Conservation (phyloP, 2,329 filamentous ascomycete genomes). For the Arthroderma sp. region DNA sequence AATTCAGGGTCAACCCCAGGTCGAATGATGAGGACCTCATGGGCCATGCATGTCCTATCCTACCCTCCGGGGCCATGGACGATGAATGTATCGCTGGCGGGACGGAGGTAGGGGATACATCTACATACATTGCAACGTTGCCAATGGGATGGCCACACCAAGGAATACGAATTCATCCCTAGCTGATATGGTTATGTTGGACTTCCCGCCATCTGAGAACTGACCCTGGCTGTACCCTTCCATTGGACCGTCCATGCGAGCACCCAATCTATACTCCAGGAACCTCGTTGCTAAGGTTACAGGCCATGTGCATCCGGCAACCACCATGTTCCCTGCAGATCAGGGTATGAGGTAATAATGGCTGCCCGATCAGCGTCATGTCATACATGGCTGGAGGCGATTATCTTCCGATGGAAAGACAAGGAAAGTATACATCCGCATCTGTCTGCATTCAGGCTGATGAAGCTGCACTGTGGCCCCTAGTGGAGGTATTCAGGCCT, state of each 20-base stretch:
- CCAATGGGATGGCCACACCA: not conserved
- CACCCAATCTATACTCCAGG: not conserved
- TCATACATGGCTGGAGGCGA: not conserved
- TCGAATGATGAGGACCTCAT: not conserved
- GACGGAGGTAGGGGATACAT: not conserved
- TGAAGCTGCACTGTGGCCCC: not conserved
- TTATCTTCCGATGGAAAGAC: not conserved
- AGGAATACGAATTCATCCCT: not conserved
- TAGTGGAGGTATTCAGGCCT: not conserved
- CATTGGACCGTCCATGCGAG: not conserved
- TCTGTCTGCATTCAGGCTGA: not conserved
- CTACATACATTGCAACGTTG: not conserved
- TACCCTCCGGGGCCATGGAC: not conserved
- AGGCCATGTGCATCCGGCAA: slow-evolving; percentile 2
- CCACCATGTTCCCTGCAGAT: not conserved
- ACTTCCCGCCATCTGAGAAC: not conserved
- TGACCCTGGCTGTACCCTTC: not conserved
- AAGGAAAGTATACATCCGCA: not conserved
- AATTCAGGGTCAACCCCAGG: not conserved
- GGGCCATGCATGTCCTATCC: not conserved
- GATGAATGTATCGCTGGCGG: not conserved
- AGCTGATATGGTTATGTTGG: not conserved
- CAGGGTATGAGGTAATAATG: not conserved
- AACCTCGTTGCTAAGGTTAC: not conserved
- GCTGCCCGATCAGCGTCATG: not conserved